These are phyloP conservation scores for Thinopyrum elongatum DNA, from an alignment of 176 grass and related monocot species.

Conservation along the genomic window DNA sequence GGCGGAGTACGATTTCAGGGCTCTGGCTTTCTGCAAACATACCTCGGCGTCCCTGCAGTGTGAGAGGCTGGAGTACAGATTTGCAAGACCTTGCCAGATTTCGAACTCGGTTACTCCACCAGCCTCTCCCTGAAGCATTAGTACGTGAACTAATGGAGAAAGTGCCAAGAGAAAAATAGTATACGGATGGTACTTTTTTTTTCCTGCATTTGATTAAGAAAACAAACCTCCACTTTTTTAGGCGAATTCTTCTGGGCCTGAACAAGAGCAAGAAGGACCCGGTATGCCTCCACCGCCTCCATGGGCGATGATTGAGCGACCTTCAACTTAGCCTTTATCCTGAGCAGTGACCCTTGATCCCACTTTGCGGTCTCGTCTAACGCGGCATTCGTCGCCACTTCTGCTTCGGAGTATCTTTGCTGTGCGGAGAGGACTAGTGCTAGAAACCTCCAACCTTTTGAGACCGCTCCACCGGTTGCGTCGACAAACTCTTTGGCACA, in stretches of 20 bases:
- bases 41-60: conserved; percentile 74
- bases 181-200: neutral
- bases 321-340: conserved; percentile 87
- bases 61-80: conserved; percentile 77
- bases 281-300: conserved; percentile 78
- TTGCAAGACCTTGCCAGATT: conserved; percentile 95
- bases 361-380: conserved; percentile 81
- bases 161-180: neutral
- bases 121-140: conserved; percentile 32
- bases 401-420: conserved; percentile 60
- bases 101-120: conserved; percentile 64
- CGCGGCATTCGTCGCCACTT: conserved; percentile 73
- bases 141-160: neutral
- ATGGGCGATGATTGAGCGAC: conserved; percentile 61
- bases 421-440: conserved; percentile 81
- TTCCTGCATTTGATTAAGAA: neutral
- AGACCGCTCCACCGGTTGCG: conserved; percentile 65
- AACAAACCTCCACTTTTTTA: conserved; percentile 45
- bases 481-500: conserved; percentile 87
- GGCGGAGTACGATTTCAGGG: conserved; percentile 70
- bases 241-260: conserved; percentile 78
- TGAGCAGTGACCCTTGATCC: conserved; percentile 82
- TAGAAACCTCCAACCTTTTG: conserved; percentile 86
- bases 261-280: conserved; percentile 81
- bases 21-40: conserved; percentile 87